Base-by-base conservation (phyloP, 805 yeast species). In the Candida ovalis region DNA sequence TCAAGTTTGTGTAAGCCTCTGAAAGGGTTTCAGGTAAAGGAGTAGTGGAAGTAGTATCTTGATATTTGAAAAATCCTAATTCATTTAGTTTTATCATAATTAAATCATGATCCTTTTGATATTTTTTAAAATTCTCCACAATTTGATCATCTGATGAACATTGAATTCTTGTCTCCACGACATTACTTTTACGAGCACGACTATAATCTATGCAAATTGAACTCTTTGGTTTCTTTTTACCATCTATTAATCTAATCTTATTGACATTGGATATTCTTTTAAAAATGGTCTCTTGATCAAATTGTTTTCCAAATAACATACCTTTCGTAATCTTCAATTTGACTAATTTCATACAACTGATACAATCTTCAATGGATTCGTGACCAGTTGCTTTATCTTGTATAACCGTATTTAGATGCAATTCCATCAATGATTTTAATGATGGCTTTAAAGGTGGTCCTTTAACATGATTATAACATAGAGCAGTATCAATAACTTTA, bases 371-470 rank as follows among this genome's bases (percentile, higher is more conserved):
- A 4, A 85, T 75, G 0, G 98, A 86, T 45, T 91, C 86, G 66
- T 92, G 98, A 1, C 96, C 96, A 3, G 63, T 54, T 3, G 50
- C 55, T n/a, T 85, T 83, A 23, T 67, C 68, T 64, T 94, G 98
- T 44, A 92, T 92, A 0, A 64, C 68, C 43, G 76, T 67, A 18
- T 72, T 66, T 35, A 91, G 67, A 60, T 74, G 78, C 48, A 73
- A 76, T 10, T 73, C 67, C 2, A 90, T 74, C n/a, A 94, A 71
- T 72, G 82, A 82, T 61, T 77, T 83, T 50, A 92, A 72, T 0
- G 96, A 78, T 1, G 96, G 92, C 60, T 82, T 86, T 52, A 75
- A 75, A 0, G 96, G 96, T 0, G 84, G 84, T 0, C 97, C 97
- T 30, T 86, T 74, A n/a, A 80, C 77, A 62, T 90, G 96, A 46